Conservation (phyloP, 2,329 filamentous ascomycete genomes). For the Talaromyces sp. region DNA sequence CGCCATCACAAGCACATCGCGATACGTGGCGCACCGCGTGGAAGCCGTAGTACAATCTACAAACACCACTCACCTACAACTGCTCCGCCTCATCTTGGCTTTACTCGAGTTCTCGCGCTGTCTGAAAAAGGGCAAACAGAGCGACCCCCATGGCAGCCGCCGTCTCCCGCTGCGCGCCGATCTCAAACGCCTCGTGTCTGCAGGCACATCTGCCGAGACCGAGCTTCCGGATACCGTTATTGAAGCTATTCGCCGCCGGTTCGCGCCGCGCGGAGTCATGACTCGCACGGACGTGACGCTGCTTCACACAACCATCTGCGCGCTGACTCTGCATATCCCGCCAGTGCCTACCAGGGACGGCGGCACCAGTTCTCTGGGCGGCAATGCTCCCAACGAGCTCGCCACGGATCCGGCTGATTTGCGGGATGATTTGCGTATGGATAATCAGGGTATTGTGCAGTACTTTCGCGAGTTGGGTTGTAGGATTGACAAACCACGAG, state of each 20-base stretch:
- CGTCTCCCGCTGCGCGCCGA: slow-evolving; percentile 35
- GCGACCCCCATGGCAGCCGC: slow-evolving; percentile 29
- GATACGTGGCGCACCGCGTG: slow-evolving; percentile 41
- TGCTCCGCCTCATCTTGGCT: slow-evolving; percentile 40
- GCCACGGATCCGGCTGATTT: slow-evolving; percentile 41
- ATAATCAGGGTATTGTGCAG: slow-evolving; percentile 28
- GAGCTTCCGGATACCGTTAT: slow-evolving; percentile 33
- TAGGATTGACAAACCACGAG: slow-evolving; percentile 34
- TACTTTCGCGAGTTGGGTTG: slow-evolving; percentile 45
- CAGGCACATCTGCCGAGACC: slow-evolving; percentile 15
- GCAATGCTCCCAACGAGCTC: slow-evolving; percentile 31
- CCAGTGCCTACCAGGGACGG: slow-evolving; percentile 33
- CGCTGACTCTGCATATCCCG: slow-evolving; percentile 40
- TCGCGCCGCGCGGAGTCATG: slow-evolving; percentile 30
- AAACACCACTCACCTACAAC: slow-evolving; percentile 36
- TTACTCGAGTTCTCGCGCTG: slow-evolving; percentile 37
- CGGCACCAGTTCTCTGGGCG: slow-evolving; percentile 28
- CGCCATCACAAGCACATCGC: slow-evolving; percentile 33
- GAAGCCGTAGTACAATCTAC: slow-evolving; percentile 31
- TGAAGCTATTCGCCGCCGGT: slow-evolving; percentile 35
- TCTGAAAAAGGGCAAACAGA: slow-evolving; percentile 23
- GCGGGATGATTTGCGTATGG: slow-evolving; percentile 38
- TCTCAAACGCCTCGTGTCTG: slow-evolving; percentile 30
- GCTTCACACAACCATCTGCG: slow-evolving; percentile 41
- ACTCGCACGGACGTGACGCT: slow-evolving; percentile 36